Base-by-base conservation (phyloP, 306 rosid genomes). In the Castanea mollissima region DNA sequence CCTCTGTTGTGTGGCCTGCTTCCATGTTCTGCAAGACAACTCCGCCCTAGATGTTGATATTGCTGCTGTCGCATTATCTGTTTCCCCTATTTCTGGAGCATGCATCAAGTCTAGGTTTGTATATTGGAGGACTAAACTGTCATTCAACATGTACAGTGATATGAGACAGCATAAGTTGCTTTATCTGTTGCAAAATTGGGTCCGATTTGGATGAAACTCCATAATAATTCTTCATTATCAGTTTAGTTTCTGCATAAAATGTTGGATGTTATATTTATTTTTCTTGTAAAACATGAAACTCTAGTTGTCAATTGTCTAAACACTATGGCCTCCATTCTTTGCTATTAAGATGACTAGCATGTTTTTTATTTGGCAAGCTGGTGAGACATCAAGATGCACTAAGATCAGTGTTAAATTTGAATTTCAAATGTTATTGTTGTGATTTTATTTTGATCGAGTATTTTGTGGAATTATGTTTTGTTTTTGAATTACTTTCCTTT, bases 1-100 rank as follows among this genome's bases (percentile, higher is more conserved):
- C 73, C 58, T 78, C 73, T 73, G 74, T 64, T 78, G 75, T 78
- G 27, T 80, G 79, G 75, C 84, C 82, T 38, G 75, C 78, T 79
- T 70, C 73, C 76, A 79, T 56, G 71, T 65, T 80, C 88, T 83
- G 82, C 85, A 72, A 63, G 78, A 27, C 81, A 55, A 65, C 56
- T 77, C 29, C 64, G 81, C 69, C 16, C 54, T 35, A 67, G 76
- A 73, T 74, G 73, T 73, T 76, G 49, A 64, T 65, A 34, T 25
- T 73, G 68, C 49, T 78, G 35, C 78, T 51, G 71, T 79, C 64
- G 57, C 63, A 55, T 82, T 46, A 67, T 46, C 69, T 62, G 69
- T 46, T 75, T 77, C 21, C 62, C 63, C 23, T 65, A 78, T 41
- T 4, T 83, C 14, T 64, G 64, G 85, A 75, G 81, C 65, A 55